Conservation (phyloP, 2,329 filamentous ascomycete genomes). For the Ophiostoma novo-ulmi region DNA sequence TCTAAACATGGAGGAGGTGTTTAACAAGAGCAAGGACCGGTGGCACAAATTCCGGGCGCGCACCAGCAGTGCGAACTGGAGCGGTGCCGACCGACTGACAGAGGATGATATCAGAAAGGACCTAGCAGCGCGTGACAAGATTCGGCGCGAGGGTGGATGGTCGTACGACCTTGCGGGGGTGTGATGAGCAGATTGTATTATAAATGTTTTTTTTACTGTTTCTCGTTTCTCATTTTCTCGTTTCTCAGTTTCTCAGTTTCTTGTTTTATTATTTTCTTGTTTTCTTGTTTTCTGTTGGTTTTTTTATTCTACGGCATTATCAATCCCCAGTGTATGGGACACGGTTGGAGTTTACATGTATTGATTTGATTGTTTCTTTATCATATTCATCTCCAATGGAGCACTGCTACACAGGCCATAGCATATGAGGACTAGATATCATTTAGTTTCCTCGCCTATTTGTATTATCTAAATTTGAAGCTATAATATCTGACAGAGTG, state of each 20-base stretch:
- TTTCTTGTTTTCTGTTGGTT: neutral
- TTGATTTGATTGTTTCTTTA: neutral
- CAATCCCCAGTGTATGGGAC: neutral
- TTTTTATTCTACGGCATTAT: neutral
- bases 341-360: slow-evolving; percentile 8
- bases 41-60: slow-evolving; percentile 83
- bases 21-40: slow-evolving; percentile 79
- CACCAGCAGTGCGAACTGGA: slow-evolving; percentile 95
- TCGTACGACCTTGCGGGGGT: slow-evolving; percentile 57
- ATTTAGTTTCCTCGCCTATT: neutral
- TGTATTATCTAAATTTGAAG: neutral
- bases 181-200: slow-evolving; percentile 21
- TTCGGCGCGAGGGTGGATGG: slow-evolving; percentile 83
- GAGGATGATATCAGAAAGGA: slow-evolving; percentile 82
- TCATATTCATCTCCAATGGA: neutral
- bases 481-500: neutral
- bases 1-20: slow-evolving; percentile 94
- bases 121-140: slow-evolving; percentile 68
- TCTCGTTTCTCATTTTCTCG: neutral
- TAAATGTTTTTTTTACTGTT: neutral
- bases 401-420: neutral
- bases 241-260: neutral
- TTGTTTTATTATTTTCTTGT: neutral
- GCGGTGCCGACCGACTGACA: slow-evolving; percentile 71
- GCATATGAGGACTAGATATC: neutral